Evolutionary conservation across 2,329 filamentous ascomycete species (phyloP).

Genomic region (Fonsecaea monophora): DNA sequence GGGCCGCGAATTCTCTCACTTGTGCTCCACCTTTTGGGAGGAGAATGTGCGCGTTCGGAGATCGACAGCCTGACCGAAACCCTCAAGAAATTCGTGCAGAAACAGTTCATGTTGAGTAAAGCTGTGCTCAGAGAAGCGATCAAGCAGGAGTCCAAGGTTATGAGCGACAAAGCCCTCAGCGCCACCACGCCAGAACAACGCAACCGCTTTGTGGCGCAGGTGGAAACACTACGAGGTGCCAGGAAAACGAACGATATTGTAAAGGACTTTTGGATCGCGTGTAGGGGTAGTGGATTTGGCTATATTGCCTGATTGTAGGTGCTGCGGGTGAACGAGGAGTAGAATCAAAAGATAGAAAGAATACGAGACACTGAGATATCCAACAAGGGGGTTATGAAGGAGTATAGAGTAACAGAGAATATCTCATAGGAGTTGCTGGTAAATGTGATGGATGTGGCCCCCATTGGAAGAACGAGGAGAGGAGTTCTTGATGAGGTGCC

Average conservation of each 20-base stretch:
- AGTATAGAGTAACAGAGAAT: background rate
- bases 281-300: slow-evolving; percentile 46
- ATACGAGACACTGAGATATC: background rate
- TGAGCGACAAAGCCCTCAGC: slow-evolving; percentile 33
- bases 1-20: slow-evolving; percentile 49
- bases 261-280: slow-evolving; percentile 53
- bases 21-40: slow-evolving; percentile 51
- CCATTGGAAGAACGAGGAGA: background rate
- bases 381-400: background rate
- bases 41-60: slow-evolving; percentile 54
- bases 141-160: slow-evolving; percentile 41
- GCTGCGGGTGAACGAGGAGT: background rate
- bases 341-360: background rate
- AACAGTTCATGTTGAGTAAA: slow-evolving; percentile 50
- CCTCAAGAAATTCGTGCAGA: slow-evolving; percentile 51
- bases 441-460: background rate
- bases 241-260: slow-evolving; percentile 50
- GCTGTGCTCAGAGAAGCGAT: slow-evolving; percentile 48
- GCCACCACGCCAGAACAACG: slow-evolving; percentile 47
- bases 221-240: slow-evolving; percentile 49
- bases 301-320: slow-evolving; percentile 34
- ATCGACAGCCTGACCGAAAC: slow-evolving; percentile 51
- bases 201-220: slow-evolving; percentile 50
- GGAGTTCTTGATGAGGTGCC: background rate
- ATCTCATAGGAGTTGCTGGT: background rate